Evolutionary conservation across 176 grass and related monocot species (phyloP), one percentile per base, ranked within the genome.

Genomic region (Triticum urartu): DNA sequence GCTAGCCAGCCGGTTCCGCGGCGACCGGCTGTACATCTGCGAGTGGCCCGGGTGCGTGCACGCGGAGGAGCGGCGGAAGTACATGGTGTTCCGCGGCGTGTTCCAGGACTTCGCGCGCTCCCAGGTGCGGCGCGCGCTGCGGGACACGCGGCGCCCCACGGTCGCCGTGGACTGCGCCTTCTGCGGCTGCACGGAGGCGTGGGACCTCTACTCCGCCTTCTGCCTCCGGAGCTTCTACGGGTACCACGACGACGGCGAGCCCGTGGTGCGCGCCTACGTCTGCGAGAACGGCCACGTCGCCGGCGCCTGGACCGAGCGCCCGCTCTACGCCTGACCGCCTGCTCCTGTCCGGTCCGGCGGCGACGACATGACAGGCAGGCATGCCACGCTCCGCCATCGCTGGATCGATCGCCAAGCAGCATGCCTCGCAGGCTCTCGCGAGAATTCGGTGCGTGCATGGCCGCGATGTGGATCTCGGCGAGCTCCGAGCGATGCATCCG

Each of bases 81-180:
- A 98, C 85, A 98, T 98, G 97, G 84, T 98, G n/a, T 98, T 98
- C 82, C 89, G 97, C 75, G 97, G 97, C 42, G 90, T 95, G 54
- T 98, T 98, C 78, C 87, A 85, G 63, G 67, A 98, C 84, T 98
- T 98, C 87, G 88, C 88, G 58, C 87, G 74, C 3, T 98, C 97
- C 2, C 91, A 84, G 85, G 94, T 98, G 52, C 93, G 97, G 36
- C 83, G 88, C 68, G 90, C 94, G 24, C 94, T 98, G 22, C 62
- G 80, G 30, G 97, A 95, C 78, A 90, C 87, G 21, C 94, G 90
- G 11, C 89, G 85, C 70, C 90, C 81, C 40, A 94, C 83, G 34
- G 83, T 98, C 58, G 87, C 83, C 74, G 81, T 98, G 70, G 82
- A 89, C 13, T 98, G 97, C 45, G 94, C 97, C 10, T 98, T 94